Percentiles rank a stretch among this genome's conserved stretches.
phyloP scores from a whole-genome alignment of 2,329 filamentous ascomycete species.

The Penicillium sp. region DNA sequence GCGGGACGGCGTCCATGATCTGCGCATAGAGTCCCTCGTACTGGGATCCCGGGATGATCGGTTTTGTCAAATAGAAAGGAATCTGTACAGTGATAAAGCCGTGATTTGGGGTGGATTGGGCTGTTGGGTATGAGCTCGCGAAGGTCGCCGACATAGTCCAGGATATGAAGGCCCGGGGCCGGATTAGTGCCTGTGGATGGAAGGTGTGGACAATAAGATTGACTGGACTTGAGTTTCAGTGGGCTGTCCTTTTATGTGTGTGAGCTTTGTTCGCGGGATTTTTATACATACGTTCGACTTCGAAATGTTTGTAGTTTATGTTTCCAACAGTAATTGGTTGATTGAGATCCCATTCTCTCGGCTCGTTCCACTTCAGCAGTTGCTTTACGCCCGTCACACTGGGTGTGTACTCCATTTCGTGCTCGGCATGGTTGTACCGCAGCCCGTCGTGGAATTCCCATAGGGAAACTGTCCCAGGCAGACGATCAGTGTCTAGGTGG shows the following conservation, averaged over 20 bases:
- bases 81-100: slow-evolving; percentile 38
- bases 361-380: slow-evolving; percentile 31
- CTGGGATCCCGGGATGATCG: background rate
- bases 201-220: slow-evolving; percentile 41
- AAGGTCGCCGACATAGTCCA: slow-evolving; percentile 33
- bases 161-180: slow-evolving; percentile 36
- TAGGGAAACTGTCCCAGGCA: slow-evolving; percentile 39
- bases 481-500: slow-evolving; percentile 29
- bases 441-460: slow-evolving; percentile 41
- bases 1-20: slow-evolving; percentile 25
- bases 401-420: slow-evolving; percentile 46
- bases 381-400: slow-evolving; percentile 33
- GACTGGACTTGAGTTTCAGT: slow-evolving; percentile 20
- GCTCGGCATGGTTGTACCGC: slow-evolving; percentile 39
- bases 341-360: slow-evolving; percentile 16
- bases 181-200: slow-evolving; percentile 32
- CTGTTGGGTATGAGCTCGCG: slow-evolving; percentile 17
- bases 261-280: background rate
- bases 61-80: slow-evolving; percentile 22
- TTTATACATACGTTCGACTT: slow-evolving; percentile 1
- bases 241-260: background rate
- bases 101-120: too few relatives aligned
- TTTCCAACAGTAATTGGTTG: slow-evolving; percentile 11
- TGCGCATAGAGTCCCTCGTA: slow-evolving; percentile 18
- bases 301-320: slow-evolving; percentile 19